Base-by-base conservation (phyloP, 176 grass and related monocot species). In the Avena atlantica region DNA sequence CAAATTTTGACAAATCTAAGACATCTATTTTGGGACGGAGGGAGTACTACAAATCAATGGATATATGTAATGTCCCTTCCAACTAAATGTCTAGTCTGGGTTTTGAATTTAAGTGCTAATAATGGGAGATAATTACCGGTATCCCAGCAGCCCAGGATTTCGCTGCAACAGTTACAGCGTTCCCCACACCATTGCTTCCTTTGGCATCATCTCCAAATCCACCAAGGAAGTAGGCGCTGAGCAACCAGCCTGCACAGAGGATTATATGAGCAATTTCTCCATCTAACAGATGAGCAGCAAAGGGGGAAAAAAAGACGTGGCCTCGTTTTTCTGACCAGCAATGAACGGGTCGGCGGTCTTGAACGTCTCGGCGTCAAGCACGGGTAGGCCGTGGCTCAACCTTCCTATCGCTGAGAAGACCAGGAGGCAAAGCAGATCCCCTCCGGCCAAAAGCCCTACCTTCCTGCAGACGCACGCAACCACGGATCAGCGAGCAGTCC, bases 111-210 rank as follows among this genome's bases (percentile, higher is more conserved):
- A 66, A 5, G n/a, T 60, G 8, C 48, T 53, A 5, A 49, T 5
- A 68, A 57, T n/a, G 6, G 49, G 8, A 76, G 23, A 71, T 73
- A 56, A 13, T 92, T 92, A 99, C 97, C 84, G 90, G 97, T 78
- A 99, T 94, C 53, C 97, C 97, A 58, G 92, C 73, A 68, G 65
- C 90, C 94, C 94, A 96, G 12, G 94, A 93, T 84, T 96, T 96
- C 1, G 87, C 92, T 1, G 93, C 90, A 53, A 88, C 78, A 36
- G 73, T 16, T 79, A 92, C 84, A 52, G 94, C 97, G 8, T 80
- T 93, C 5, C 69, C 89, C 2, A 85, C 90, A 17, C 94, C 97
- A 85, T 90, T 96, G 78, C 87, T 49, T 85, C 97, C 97, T 85
- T 91, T 99, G 0, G 89, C 97, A 47, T 96, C 94, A 83, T 99